A percentile compares a stretch with the other conserved stretches of the same genome.
Evolutionary conservation across 345 rosid genomes (phyloP).

Genomic region (Eucalyptus dawsonii): DNA sequence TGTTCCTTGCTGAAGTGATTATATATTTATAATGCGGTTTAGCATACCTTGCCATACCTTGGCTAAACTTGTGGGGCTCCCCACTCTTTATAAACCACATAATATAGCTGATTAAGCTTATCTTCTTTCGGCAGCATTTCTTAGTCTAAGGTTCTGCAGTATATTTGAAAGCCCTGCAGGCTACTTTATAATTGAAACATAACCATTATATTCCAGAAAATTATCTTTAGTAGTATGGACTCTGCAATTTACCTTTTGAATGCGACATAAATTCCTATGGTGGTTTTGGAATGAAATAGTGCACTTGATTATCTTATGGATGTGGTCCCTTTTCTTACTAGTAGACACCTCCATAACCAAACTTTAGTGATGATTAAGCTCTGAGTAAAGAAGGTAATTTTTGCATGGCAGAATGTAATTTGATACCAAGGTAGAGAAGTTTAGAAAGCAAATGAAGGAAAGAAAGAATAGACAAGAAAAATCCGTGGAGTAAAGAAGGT

Average conservation of each 20-base stretch:
- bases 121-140: neutral
- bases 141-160: neutral
- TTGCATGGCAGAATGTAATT: constrained; percentile 26
- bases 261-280: neutral
- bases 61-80: neutral
- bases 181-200: neutral
- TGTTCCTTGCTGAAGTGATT: neutral
- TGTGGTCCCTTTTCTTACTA: neutral
- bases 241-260: neutral
- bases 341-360: neutral
- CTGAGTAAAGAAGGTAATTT: neutral
- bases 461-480: constrained; percentile 42
- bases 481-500: constrained; percentile 52
- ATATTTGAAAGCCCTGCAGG: neutral
- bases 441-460: constrained; percentile 43
- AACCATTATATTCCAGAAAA: neutral
- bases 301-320: neutral
- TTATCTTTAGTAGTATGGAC: neutral
- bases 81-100: neutral
- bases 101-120: neutral
- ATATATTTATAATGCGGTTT: neutral
- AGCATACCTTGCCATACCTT: neutral
- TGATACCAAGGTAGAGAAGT: constrained; percentile 29
- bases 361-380: neutral
- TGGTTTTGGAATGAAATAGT: neutral